phyloP scores from a whole-genome alignment of 768 basidiomycete species.

The Tricholoma sp. region DNA sequence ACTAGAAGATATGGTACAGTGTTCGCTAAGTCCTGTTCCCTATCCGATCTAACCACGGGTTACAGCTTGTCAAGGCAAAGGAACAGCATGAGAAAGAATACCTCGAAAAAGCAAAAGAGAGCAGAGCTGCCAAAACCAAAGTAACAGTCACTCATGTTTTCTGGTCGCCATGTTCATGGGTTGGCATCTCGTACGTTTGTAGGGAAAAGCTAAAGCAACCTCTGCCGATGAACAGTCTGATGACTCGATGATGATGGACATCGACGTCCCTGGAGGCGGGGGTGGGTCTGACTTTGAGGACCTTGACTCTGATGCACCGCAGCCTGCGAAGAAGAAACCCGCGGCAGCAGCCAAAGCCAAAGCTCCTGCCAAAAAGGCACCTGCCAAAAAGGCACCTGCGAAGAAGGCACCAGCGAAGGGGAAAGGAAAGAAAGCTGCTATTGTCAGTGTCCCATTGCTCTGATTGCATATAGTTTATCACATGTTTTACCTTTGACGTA shows the following conservation, averaged over 20 bases:
- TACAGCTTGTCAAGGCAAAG: constrained; percentile 64
- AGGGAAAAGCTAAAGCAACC: constrained; percentile 52
- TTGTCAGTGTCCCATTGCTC: constrained; percentile 13
- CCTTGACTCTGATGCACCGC: constrained; percentile 41
- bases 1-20: constrained; percentile 63
- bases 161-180: background rate
- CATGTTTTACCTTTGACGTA: constrained; percentile 6
- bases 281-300: constrained; percentile 52
- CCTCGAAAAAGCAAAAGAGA: constrained; percentile 36
- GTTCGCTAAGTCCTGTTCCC: background rate
- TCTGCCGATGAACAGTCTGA: constrained; percentile 47
- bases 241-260: constrained; percentile 79
- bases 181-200: background rate
- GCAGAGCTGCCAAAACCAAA: constrained; percentile 38
- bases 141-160: constrained; percentile 18
- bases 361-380: constrained; percentile 25
- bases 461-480: background rate
- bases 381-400: constrained; percentile 40
- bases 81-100: constrained; percentile 65
- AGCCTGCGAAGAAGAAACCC: constrained; percentile 41
- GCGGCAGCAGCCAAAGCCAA: constrained; percentile 28
- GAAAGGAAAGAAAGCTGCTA: constrained; percentile 50
- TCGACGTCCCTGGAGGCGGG: constrained; percentile 37
- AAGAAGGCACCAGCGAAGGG: constrained; percentile 45
- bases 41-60: background rate